These are phyloP conservation scores for Prosopis cineraria DNA, from an alignment of 306 rosid species.

Conservation along the genomic window DNA sequence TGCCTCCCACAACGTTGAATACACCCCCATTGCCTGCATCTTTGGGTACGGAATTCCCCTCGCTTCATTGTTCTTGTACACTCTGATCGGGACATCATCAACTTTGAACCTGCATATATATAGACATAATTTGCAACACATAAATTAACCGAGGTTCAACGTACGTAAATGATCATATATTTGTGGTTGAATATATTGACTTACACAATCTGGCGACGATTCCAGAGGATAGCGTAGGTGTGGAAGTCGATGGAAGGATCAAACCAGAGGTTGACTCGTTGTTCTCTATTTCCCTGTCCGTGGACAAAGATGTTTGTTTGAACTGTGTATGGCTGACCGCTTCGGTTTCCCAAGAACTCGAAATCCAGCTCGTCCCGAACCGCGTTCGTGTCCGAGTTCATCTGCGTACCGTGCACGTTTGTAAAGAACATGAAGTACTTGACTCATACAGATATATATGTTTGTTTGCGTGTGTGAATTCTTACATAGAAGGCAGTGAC, in stretches of 20 bases:
- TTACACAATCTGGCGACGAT: constrained; percentile 69
- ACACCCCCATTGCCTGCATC: constrained; percentile 83
- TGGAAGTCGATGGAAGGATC: constrained; percentile 82
- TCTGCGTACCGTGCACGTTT: no score
- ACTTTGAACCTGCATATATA: constrained; percentile 60
- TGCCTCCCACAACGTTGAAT: constrained; percentile 91
- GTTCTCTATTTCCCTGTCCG: constrained; percentile 87
- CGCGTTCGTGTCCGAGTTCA: constrained; percentile 67
- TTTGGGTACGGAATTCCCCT: constrained; percentile 74
- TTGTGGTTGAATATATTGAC: constrained; percentile 21
- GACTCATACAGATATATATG: not conserved
- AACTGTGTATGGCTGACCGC: constrained; percentile 87
- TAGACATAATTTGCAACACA: not conserved
- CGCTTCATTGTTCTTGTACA: constrained; percentile 82
- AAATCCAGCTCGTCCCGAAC: constrained; percentile 91
- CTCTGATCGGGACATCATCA: constrained; percentile 79
- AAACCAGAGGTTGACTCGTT: constrained; percentile 93
- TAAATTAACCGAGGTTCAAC: not conserved
- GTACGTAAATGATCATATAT: not conserved
- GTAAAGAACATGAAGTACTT: no score
- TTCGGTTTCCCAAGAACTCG: constrained; percentile 93
- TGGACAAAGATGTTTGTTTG: constrained; percentile 86
- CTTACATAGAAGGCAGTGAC: constrained; percentile 93
- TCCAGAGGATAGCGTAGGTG: constrained; percentile 82
- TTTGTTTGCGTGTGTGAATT: not conserved